phyloP scores from a whole-genome alignment of 2,329 filamentous ascomycete species.

The Colletotrichum tabaci region DNA sequence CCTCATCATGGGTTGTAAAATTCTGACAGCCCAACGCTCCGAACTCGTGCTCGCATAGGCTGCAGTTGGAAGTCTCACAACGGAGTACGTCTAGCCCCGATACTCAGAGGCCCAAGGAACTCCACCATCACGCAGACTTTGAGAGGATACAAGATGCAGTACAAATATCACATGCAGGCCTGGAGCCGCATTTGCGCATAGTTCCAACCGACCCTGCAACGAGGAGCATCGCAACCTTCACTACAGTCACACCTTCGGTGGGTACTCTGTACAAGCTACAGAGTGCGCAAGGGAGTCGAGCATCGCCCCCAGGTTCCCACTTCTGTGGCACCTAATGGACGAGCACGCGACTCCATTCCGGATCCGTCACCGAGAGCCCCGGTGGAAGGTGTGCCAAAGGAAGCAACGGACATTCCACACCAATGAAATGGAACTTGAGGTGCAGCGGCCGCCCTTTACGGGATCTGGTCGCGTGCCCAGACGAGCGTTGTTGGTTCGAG shows the following conservation, averaged over 20 bases:
- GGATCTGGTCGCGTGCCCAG: constrained; percentile 30
- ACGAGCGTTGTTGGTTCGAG: background rate
- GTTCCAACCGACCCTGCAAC: background rate
- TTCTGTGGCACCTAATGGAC: constrained; percentile 6
- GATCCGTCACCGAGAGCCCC: constrained; percentile 29
- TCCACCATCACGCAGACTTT: background rate
- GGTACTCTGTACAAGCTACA: background rate
- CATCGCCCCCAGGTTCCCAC: constrained; percentile 26
- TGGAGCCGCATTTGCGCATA: constrained; percentile 20
- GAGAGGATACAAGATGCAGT: background rate
- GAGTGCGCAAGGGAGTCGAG: constrained; percentile 13
- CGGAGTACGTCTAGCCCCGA: background rate
- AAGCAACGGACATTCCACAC: background rate
- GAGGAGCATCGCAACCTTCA: background rate
- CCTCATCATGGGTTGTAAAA: background rate
- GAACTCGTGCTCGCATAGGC: background rate
- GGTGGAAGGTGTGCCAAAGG: background rate
- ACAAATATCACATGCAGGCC: background rate
- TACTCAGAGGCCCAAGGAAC: background rate
- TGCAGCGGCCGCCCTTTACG: background rate
- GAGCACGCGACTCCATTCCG: constrained; percentile 30
- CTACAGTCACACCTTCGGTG: constrained; percentile 13
- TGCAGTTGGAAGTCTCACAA: background rate
- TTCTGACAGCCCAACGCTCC: background rate
- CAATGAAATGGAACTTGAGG: background rate